These are phyloP conservation scores for Epichloe scottii DNA, from an alignment of 2,329 filamentous ascomycete species.

Conservation along the genomic window DNA sequence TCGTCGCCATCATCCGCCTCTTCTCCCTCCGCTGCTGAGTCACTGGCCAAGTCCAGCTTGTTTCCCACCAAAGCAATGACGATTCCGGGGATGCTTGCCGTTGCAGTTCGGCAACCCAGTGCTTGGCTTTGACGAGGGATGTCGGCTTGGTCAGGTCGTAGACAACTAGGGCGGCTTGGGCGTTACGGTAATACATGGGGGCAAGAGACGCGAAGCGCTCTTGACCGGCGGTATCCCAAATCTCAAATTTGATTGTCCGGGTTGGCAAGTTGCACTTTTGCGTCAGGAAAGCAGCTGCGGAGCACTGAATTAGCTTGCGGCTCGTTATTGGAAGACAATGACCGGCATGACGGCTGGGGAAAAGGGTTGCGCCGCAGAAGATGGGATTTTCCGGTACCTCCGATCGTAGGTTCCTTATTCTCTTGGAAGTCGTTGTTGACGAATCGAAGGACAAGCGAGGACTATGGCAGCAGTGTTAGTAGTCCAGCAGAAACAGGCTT, in stretches of 20 bases:
- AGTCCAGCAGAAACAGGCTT: constrained; percentile 7
- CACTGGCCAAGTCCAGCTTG: constrained; percentile 79
- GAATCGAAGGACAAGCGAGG: constrained; percentile 92
- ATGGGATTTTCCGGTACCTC: constrained; percentile 47
- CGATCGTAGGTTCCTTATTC: constrained; percentile 98
- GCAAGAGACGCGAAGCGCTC: constrained; percentile 94
- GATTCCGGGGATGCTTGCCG: constrained; percentile 88
- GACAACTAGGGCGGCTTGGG: constrained; percentile 91
- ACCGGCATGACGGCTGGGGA: not conserved
- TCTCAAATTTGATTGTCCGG: constrained; percentile 85
- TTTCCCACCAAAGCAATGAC: constrained; percentile 96
- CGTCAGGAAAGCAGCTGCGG: constrained; percentile 82
- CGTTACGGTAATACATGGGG: constrained; percentile 99
- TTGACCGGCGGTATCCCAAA: constrained; percentile 97
- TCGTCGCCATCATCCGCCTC: constrained; percentile 48
- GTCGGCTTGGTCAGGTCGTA: constrained; percentile 97
- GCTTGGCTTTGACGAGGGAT: constrained; percentile 90
- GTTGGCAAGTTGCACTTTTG: constrained; percentile 96
- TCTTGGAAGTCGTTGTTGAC: constrained; percentile 99
- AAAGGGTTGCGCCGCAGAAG: not conserved
- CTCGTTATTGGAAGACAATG: not conserved
- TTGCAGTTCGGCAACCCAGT: constrained; percentile 97
- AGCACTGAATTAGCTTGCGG: not conserved
- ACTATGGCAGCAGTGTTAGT: constrained; percentile 40
- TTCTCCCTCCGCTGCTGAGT: constrained; percentile 32